These are phyloP conservation scores for Leccinum arenicola DNA, from an alignment of 768 basidiomycete species.

Conservation along the genomic window DNA sequence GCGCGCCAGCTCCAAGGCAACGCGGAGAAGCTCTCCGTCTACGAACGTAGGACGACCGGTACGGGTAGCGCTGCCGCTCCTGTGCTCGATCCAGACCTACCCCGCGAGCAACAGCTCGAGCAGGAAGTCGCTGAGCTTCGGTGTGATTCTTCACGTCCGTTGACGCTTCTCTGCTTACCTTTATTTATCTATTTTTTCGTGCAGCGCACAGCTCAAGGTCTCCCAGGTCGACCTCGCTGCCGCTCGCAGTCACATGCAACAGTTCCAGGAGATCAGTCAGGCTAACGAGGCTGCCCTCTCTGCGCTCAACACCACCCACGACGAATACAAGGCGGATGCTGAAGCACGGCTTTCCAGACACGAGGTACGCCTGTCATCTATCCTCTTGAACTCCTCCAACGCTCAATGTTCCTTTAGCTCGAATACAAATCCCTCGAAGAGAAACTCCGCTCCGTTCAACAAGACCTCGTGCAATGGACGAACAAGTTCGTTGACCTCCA, in stretches of 20 bases:
- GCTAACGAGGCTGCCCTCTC: constrained; percentile 77
- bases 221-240: constrained; percentile 73
- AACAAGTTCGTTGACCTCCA: constrained; percentile 57
- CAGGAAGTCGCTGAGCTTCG: constrained; percentile 82
- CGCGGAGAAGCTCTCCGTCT: constrained; percentile 83
- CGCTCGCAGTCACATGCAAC: constrained; percentile 36
- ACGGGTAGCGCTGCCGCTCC: constrained; percentile 32
- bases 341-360: constrained; percentile 65
- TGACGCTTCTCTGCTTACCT: background rate
- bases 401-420: constrained; percentile 41
- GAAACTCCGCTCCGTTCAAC: constrained; percentile 51
- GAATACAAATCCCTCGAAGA: constrained; percentile 63
- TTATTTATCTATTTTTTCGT: background rate
- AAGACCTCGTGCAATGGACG: constrained; percentile 50
- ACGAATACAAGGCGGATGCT: constrained; percentile 70
- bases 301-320: constrained; percentile 67
- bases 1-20: constrained; percentile 66
- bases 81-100: constrained; percentile 43
- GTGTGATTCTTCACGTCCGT: constrained; percentile 36
- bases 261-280: constrained; percentile 78
- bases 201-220: constrained; percentile 71
- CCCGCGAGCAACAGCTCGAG: constrained; percentile 77
- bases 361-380: constrained; percentile 47
- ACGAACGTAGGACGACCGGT: constrained; percentile 60
- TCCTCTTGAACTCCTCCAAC: background rate